Percentiles rank a stretch among this genome's conserved stretches.
These are phyloP conservation scores for Nitzschia putrida DNA, from an alignment of 108 stramenopile genomes.

Conservation along the genomic window DNA sequence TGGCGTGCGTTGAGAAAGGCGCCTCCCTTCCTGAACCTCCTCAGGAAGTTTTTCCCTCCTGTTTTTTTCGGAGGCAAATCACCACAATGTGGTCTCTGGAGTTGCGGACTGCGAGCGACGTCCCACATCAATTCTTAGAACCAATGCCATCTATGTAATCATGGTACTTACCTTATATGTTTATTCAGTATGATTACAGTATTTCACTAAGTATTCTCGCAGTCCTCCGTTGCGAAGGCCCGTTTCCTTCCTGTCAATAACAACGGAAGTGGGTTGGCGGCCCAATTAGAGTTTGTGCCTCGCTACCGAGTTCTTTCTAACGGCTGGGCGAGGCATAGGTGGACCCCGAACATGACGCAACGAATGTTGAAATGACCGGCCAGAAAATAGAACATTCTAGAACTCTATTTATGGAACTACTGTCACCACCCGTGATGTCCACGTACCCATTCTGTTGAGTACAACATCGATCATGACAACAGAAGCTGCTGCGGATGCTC, in stretches of 20 bases:
- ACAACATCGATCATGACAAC: too few species aligned
- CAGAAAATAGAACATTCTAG: too few species aligned
- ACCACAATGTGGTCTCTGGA: neutral
- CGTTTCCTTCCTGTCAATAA: neutral
- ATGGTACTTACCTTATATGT: neutral
- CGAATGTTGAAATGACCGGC: too few species aligned
- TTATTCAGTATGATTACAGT: neutral
- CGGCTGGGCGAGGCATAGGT: slow-evolving; percentile 1
- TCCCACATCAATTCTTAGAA: neutral
- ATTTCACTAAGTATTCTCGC: neutral
- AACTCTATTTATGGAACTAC: too few species aligned
- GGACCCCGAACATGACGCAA: neutral
- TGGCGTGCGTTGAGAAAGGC: neutral
- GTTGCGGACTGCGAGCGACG: neutral
- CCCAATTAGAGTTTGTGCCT: neutral
- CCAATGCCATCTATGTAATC: neutral
- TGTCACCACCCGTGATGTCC: too few species aligned
- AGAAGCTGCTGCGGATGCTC: too few species aligned
- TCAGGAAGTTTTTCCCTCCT: neutral
- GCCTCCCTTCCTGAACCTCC: neutral
- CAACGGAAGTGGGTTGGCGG: neutral
- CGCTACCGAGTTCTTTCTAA: neutral
- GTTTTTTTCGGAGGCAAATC: neutral
- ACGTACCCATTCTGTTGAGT: too few species aligned
- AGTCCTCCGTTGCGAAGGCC: neutral